These are phyloP conservation scores for Saccharomycopsis capsularis DNA, from an alignment of 805 yeast species.

Conservation along the genomic window DNA sequence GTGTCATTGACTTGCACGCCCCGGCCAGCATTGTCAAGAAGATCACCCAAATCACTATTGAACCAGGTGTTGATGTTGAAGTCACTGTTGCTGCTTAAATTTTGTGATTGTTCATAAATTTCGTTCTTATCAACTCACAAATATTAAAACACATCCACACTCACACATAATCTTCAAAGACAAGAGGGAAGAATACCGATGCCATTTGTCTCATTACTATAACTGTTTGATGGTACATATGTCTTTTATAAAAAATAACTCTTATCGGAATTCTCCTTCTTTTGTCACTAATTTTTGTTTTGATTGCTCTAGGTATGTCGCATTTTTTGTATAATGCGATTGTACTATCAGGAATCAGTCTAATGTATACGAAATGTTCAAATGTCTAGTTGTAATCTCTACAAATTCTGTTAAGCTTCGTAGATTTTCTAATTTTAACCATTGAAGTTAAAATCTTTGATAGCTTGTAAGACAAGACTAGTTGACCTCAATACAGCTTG, in stretches of 20 bases:
- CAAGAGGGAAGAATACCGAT: too few relatives aligned
- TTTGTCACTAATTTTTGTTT: neutral
- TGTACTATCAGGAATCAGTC: neutral
- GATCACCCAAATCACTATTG: conserved; percentile 96
- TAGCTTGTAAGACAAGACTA: too few relatives aligned
- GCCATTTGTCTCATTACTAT: too few relatives aligned
- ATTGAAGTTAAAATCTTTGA: too few relatives aligned
- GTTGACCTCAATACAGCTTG: too few relatives aligned
- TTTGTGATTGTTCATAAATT: conserved; percentile 7
- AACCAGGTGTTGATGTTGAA: conserved; percentile 98
- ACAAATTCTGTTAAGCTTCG: too few relatives aligned
- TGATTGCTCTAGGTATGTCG: neutral
- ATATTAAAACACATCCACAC: too few relatives aligned
- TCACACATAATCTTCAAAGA: too few relatives aligned
- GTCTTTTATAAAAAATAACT: too few relatives aligned
- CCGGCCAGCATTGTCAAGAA: conserved; percentile 90
- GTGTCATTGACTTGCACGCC: conserved; percentile 96
- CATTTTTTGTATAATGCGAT: neutral
- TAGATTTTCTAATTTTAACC: too few relatives aligned
- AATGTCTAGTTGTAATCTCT: neutral
- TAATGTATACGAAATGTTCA: neutral
- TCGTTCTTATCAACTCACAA: too few relatives aligned
- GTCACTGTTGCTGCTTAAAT: conserved; percentile 81
- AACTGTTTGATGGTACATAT: too few relatives aligned
- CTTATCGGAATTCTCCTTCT: neutral